Evolutionary conservation across 2,329 filamentous ascomycete genomes (phyloP).

Genomic region (Akanthomyces dipterigenus): DNA sequence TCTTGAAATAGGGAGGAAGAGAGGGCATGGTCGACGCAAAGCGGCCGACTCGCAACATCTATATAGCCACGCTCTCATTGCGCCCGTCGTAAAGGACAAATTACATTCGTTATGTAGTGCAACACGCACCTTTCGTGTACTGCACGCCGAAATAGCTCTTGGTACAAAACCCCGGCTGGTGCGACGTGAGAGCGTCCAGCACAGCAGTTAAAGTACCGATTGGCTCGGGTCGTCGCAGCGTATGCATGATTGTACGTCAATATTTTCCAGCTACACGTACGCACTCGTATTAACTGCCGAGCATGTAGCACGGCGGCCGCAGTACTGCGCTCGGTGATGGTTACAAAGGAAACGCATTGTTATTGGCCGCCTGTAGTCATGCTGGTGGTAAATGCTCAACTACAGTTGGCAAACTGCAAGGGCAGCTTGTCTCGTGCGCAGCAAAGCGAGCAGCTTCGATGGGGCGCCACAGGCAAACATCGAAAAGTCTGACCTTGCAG

Average conservation of each 20-base stretch:
- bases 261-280: background rate
- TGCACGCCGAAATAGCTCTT: background rate
- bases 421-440: background rate
- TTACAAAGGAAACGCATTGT: background rate
- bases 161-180: background rate
- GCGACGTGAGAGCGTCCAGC: background rate
- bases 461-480: background rate
- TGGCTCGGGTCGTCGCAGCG: background rate
- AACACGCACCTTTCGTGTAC: constrained; percentile 7
- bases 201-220: background rate
- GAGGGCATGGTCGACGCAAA: background rate
- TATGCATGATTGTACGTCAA: background rate
- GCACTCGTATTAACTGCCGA: background rate
- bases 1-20: background rate
- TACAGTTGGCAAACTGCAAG: background rate
- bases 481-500: background rate
- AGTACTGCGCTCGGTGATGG: background rate
- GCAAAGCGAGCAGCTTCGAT: background rate
- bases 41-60: background rate
- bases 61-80: background rate
- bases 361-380: background rate
- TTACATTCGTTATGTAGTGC: background rate
- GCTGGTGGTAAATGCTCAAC: background rate
- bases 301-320: background rate
- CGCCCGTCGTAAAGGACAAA: background rate